Evolutionary conservation across 2,329 filamentous ascomycete species (phyloP).

Genomic region (Geosmithia flava): DNA sequence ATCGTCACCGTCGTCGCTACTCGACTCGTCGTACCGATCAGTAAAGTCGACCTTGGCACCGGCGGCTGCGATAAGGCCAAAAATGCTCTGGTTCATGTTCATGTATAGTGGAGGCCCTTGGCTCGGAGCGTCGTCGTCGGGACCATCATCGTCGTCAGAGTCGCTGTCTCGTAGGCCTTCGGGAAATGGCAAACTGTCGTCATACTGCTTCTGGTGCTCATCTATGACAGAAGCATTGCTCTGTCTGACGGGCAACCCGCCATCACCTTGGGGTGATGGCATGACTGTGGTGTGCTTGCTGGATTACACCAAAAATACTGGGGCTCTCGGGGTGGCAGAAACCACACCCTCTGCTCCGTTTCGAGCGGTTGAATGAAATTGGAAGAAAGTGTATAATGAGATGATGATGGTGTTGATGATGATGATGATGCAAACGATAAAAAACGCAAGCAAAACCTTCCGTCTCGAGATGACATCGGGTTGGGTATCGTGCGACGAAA

Average conservation of each 20-base stretch:
- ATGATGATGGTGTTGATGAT: neutral
- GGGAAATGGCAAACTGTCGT: conserved; percentile 33
- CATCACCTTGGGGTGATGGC: neutral
- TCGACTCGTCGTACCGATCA: conserved; percentile 64
- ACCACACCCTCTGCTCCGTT: too few relatives aligned
- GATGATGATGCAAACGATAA: neutral
- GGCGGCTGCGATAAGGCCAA: conserved; percentile 82
- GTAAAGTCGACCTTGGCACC: conserved; percentile 75
- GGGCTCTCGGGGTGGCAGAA: too few relatives aligned
- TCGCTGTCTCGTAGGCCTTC: conserved; percentile 38
- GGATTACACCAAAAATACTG: neutral
- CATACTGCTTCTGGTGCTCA: conserved; percentile 20
- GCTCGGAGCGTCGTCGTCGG: conserved; percentile 24
- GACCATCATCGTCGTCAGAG: conserved; percentile 32
- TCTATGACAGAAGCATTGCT: neutral
- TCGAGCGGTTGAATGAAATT: neutral
- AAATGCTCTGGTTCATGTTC: conserved; percentile 90
- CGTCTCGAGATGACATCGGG: neutral
- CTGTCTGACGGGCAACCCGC: neutral
- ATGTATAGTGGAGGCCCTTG: conserved; percentile 38
- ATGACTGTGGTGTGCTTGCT: neutral
- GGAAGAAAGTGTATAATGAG: neutral
- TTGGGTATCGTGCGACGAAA: neutral
- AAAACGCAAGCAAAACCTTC: neutral
- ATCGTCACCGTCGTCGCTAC: conserved; percentile 68